phyloP scores from a whole-genome alignment of 1,284 basidiomycete genomes.

The Rhizoctonia solani region DNA sequence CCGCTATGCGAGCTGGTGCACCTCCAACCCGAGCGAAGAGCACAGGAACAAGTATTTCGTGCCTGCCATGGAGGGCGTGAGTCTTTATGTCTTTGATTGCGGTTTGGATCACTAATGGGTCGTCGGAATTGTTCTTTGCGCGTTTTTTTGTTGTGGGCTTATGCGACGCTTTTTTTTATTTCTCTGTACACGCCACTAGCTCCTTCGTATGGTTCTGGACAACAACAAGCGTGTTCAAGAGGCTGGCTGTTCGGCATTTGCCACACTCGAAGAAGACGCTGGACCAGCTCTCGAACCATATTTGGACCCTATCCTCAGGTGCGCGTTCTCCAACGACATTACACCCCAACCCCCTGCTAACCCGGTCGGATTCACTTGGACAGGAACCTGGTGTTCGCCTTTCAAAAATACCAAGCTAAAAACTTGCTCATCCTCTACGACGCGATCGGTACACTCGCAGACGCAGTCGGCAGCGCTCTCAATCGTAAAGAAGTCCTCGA shows the following conservation, averaged over 20 bases:
- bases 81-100: too few relatives aligned
- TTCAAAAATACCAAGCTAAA: slow-evolving; percentile 99
- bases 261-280: slow-evolving; percentile 97
- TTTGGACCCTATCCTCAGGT: slow-evolving; percentile 88
- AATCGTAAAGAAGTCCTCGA: slow-evolving; percentile 88
- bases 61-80: slow-evolving; percentile 95
- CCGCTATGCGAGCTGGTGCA: slow-evolving; percentile 97
- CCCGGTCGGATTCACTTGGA: neutral
- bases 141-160: too few relatives aligned
- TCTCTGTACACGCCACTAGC: slow-evolving; percentile 51
- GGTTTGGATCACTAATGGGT: too few relatives aligned
- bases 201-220: slow-evolving; percentile 97
- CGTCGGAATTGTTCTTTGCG: too few relatives aligned
- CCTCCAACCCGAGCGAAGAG: slow-evolving; percentile 77
- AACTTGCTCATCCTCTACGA: slow-evolving; percentile 99
- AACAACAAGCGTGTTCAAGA: slow-evolving; percentile 99
- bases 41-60: slow-evolving; percentile 91
- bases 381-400: slow-evolving; percentile 88
- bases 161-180: neutral
- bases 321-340: too few relatives aligned
- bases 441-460: slow-evolving; percentile 95
- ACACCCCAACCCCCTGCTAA: neutral
- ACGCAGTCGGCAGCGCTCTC: slow-evolving; percentile 89
- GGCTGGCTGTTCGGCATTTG: slow-evolving; percentile 98
- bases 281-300: slow-evolving; percentile 88